Percentiles rank a stretch among this genome's conserved stretches.
Evolutionary conservation across 208 protist genomes (phyloP).

Genomic region (Porcisia hertigi): DNA sequence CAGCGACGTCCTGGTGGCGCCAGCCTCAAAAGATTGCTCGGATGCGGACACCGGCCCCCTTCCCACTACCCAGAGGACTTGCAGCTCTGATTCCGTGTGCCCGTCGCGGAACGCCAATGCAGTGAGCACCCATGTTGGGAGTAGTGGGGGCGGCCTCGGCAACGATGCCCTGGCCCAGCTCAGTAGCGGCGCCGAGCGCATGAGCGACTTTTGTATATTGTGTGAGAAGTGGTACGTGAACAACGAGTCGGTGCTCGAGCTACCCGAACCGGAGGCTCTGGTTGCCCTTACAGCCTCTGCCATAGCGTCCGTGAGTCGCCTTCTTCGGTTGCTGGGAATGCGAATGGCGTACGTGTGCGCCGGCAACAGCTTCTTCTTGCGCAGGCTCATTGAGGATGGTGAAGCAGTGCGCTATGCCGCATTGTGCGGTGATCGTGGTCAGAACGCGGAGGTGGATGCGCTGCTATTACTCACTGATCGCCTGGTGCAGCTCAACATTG

Average conservation of each 20-base stretch:
- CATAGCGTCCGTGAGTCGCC: slow-evolving; percentile 70
- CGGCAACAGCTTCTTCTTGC: slow-evolving; percentile 52
- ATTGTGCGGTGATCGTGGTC: slow-evolving; percentile 76
- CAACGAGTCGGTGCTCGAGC: slow-evolving; percentile 60
- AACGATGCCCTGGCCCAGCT: slow-evolving; percentile 9
- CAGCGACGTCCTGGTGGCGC: neutral
- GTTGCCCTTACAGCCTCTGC: slow-evolving; percentile 40
- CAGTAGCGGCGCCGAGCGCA: slow-evolving; percentile 50
- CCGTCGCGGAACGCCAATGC: slow-evolving; percentile 19
- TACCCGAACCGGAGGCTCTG: slow-evolving; percentile 48
- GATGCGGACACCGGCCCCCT: slow-evolving; percentile 13
- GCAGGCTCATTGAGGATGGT: slow-evolving; percentile 28
- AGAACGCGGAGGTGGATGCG: slow-evolving; percentile 64
- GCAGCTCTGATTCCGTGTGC: neutral
- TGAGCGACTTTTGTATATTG: slow-evolving; percentile 78
- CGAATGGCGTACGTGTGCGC: slow-evolving; percentile 57
- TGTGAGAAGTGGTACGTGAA: slow-evolving; percentile 71
- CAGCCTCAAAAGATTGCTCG: slow-evolving; percentile 12
- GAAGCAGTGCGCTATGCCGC: slow-evolving; percentile 54
- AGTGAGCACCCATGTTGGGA: slow-evolving; percentile 10
- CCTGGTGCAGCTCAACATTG: slow-evolving; percentile 51
- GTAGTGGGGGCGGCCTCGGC: slow-evolving; percentile 3
- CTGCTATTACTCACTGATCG: slow-evolving; percentile 63
- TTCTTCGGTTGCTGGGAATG: slow-evolving; percentile 81
- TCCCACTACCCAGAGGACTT: neutral